Percentiles rank a stretch among this genome's conserved stretches.
Conservation (phyloP, 2,329 filamentous ascomycete genomes). For the Stemphylium vesicarium region DNA sequence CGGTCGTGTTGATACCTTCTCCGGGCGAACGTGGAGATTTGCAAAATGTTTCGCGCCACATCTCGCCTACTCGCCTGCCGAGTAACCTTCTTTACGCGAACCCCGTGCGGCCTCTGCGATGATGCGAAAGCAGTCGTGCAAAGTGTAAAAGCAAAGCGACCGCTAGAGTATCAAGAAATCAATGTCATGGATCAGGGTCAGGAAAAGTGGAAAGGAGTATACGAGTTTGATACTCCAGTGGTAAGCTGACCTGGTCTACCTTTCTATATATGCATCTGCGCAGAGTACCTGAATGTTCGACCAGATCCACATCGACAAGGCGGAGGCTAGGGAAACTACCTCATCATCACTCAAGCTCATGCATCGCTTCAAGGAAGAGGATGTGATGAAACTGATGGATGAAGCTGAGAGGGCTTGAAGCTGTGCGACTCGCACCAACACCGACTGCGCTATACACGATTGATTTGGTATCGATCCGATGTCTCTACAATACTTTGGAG, state of each 20-base stretch:
- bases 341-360: conserved; percentile 73
- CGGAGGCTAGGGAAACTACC: conserved; percentile 56
- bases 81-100: conserved; percentile 77
- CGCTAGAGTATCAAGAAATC: conserved; percentile 72
- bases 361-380: conserved; percentile 73
- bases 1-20: neutral
- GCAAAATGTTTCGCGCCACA: conserved; percentile 42
- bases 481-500: neutral
- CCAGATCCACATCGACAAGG: conserved; percentile 68
- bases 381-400: conserved; percentile 74
- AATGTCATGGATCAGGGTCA: conserved; percentile 70
- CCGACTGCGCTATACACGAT: too few relatives aligned
- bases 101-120: conserved; percentile 73
- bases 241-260: conserved; percentile 54
- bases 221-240: conserved; percentile 83
- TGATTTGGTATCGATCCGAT: too few relatives aligned
- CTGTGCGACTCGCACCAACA: neutral
- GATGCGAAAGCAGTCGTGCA: conserved; percentile 72
- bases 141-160: conserved; percentile 69
- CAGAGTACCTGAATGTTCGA: conserved; percentile 32
- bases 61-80: conserved; percentile 52
- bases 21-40: neutral
- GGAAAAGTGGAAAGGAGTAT: conserved; percentile 72
- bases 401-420: conserved; percentile 41
- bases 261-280: neutral